Evolutionary conservation across 2,329 filamentous ascomycete species (phyloP).

Genomic region (Aquanectria penicillioides): DNA sequence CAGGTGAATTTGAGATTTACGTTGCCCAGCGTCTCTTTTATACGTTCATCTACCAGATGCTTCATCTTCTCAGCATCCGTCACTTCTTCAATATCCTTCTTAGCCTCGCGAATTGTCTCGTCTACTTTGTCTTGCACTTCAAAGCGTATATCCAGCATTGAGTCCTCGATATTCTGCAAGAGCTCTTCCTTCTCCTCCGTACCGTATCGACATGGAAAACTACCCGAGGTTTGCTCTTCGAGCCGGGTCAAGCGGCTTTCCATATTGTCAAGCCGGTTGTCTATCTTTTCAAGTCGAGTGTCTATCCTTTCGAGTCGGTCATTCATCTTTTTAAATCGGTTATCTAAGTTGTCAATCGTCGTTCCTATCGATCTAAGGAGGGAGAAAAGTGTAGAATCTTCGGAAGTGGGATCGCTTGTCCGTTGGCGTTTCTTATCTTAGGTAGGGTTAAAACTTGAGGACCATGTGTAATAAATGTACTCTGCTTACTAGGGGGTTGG

Average conservation of each 20-base stretch:
- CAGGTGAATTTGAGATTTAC: constrained; percentile 1
- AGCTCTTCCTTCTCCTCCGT: background rate
- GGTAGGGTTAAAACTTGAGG: background rate
- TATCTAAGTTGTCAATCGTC: no score
- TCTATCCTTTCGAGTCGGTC: no score
- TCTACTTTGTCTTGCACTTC: background rate
- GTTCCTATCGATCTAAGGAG: background rate
- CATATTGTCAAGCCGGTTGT: background rate
- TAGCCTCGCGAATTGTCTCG: background rate
- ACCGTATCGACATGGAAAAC: background rate
- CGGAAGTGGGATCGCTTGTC: background rate
- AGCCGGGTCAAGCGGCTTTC: background rate
- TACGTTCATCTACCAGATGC: background rate
- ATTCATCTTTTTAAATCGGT: background rate
- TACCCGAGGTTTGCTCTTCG: background rate
- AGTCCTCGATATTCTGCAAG: background rate
- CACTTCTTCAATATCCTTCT: background rate
- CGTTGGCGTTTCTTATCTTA: background rate
- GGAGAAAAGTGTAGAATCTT: background rate
- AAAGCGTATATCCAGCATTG: background rate
- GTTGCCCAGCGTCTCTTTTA: background rate
- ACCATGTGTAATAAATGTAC: background rate
- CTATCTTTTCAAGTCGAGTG: background rate
- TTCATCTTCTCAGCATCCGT: background rate
- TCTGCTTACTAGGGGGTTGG: background rate